A percentile compares a stretch with the other conserved stretches of the same genome.
Evolutionary conservation across 306 rosid species (phyloP).

Genomic region (Albizia julibrissin): DNA sequence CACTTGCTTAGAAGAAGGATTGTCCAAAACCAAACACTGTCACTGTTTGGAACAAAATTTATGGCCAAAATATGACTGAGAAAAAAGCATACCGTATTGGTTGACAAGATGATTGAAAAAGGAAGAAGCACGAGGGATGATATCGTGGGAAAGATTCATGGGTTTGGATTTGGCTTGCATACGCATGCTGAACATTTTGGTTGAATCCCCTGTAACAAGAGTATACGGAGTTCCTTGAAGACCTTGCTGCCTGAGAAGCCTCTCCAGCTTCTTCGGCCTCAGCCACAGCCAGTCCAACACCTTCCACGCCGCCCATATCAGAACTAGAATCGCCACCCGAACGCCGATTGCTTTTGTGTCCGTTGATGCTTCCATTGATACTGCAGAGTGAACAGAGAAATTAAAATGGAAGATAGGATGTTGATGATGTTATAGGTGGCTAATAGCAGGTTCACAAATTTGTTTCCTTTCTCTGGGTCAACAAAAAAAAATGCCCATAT

Average conservation of each 20-base stretch:
- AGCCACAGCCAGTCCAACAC: conserved; percentile 43
- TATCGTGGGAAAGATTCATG: conserved; percentile 41
- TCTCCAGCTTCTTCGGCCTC: conserved; percentile 45
- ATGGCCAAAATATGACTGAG: too few relatives aligned
- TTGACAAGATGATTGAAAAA: conserved; percentile 17
- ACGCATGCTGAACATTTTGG: conserved; percentile 8
- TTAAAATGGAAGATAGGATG: neutral
- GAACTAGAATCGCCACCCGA: neutral
- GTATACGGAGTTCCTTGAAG: conserved; percentile 36
- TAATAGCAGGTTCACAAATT: too few relatives aligned
- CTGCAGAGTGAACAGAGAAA: neutral
- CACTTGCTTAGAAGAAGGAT: too few relatives aligned
- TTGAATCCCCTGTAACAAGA: conserved; percentile 34
- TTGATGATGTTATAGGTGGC: neutral
- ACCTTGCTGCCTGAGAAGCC: conserved; percentile 40
- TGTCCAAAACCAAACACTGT: neutral
- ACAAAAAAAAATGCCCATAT: neutral
- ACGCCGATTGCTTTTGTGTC: neutral
- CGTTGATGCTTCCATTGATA: neutral
- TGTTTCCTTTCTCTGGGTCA: neutral
- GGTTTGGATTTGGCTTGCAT: conserved; percentile 44
- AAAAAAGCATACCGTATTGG: neutral
- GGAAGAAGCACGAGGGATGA: conserved; percentile 29
- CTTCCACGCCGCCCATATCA: conserved; percentile 38
- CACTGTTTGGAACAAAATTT: neutral